Evolutionary conservation across 2,329 filamentous ascomycete species (phyloP), one percentile per base, ranked within the genome.

Genomic region (Massarina eburnea): DNA sequence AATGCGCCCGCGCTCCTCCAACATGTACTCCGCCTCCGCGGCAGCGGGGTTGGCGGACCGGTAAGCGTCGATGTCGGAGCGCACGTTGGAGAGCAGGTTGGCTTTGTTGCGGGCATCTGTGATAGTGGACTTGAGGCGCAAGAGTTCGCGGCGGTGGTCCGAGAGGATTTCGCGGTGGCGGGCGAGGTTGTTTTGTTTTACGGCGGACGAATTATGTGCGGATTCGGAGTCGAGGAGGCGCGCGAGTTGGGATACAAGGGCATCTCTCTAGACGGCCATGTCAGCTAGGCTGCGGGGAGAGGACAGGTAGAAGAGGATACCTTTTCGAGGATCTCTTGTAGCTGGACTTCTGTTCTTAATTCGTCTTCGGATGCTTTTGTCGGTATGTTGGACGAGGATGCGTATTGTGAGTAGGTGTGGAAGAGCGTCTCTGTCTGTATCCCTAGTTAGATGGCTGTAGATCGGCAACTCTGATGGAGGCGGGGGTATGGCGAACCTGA

Each of bases 161-260:
- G 83, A 77, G 14, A 97, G 85, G 68, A 96, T 87, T 75, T 96
- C 91, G 56, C 89, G 88, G 60, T 97, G 89, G 22, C 95, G 86
- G 48, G 89, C 81, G 29, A 99, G 84, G 69, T 97, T 96, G 76
- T 92, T 96, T 65, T 96, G 91, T 74, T 97, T 97, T n/a, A 96
- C 81, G 45, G 91, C 91, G 29, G 92, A 97, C 35, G 91, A 86
- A 40, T 88, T 90, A 48, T 95, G 82, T 45, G 85, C 80, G 18
- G 91, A 84, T 79, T 97, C 92, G 45, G 91, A 95, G 75, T 97
- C 92, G 58, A 97, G 88, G 43, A 96, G 85, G 47, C 92, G 89
- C 57, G 85, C 78, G 45, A 99, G 86, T 72, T 96, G 90, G 48
- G 79, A 75, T 66, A 97, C 85, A 42, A 94, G 82, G 35, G 80